Evolutionary conservation across 495 filamentous ascomycete species (phyloP).

Genomic region (Lophiostoma macrostomum): DNA sequence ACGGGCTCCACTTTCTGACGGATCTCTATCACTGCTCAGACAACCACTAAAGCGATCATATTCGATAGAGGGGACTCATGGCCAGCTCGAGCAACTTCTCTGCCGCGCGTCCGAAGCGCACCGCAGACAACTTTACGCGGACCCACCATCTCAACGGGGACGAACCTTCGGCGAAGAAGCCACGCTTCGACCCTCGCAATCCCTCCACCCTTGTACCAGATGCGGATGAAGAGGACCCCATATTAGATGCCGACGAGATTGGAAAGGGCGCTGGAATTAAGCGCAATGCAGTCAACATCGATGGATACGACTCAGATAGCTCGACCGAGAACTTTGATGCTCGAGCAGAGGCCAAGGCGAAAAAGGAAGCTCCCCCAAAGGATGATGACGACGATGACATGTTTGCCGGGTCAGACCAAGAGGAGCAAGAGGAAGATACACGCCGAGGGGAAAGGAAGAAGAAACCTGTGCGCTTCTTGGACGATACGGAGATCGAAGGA

Average conservation of each 20-base stretch:
- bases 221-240: slow-evolving; percentile 64
- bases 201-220: slow-evolving; percentile 83
- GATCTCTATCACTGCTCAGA: too few species aligned
- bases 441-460: slow-evolving; percentile 21
- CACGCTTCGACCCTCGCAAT: slow-evolving; percentile 92
- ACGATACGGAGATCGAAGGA: slow-evolving; percentile 64
- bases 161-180: slow-evolving; percentile 67
- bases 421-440: slow-evolving; percentile 46
- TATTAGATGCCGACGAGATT: slow-evolving; percentile 89
- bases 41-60: too few species aligned
- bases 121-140: slow-evolving; percentile 73
- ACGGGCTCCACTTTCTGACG: too few species aligned
- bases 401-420: slow-evolving; percentile 77
- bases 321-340: slow-evolving; percentile 86
- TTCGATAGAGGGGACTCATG: too few species aligned
- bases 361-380: slow-evolving; percentile 47
- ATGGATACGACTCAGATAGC: slow-evolving; percentile 94
- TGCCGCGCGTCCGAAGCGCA: slow-evolving; percentile 75
- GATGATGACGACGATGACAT: slow-evolving; percentile 77
- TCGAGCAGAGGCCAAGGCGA: slow-evolving; percentile 58
- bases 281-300: slow-evolving; percentile 88
- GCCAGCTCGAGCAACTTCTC: slow-evolving; percentile 13
- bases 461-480: slow-evolving; percentile 29
- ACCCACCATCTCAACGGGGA: slow-evolving; percentile 54
- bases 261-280: slow-evolving; percentile 76